Evolutionary conservation across 2,329 filamentous ascomycete genomes (phyloP).

Genomic region (Furcasterigmium furcatum): DNA sequence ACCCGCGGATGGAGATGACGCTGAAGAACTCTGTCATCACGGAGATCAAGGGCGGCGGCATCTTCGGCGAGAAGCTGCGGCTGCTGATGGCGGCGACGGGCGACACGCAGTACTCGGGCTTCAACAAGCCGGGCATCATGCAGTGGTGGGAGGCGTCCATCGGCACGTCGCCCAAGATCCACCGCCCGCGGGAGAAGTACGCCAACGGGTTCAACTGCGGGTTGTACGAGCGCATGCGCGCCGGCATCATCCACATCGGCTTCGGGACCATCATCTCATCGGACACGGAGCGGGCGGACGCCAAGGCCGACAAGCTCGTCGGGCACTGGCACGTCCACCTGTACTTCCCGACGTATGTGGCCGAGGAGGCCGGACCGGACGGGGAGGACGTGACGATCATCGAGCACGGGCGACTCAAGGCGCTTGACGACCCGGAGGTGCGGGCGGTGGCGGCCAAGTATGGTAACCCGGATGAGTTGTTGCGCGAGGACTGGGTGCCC

Average conservation of each 20-base stretch:
- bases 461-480: background rate
- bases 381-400: conserved; percentile 2
- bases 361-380: conserved; percentile 3
- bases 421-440: conserved; percentile 2
- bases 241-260: conserved; percentile 4
- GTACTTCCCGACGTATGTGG: conserved; percentile 4
- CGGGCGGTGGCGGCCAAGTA: conserved; percentile 1
- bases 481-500: conserved; percentile 2
- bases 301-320: background rate
- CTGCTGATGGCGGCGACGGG: background rate
- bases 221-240: conserved; percentile 1
- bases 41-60: conserved; percentile 1
- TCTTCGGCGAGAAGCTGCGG: conserved; percentile 3
- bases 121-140: conserved; percentile 2
- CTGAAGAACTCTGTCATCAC: conserved; percentile 3
- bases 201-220: conserved; percentile 4
- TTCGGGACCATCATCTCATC: conserved; percentile 5
- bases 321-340: conserved; percentile 4
- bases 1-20: conserved; percentile 2
- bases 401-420: conserved; percentile 3
- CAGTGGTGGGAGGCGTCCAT: conserved; percentile 5
- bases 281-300: conserved; percentile 3
- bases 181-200: conserved; percentile 1
- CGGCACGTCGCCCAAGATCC: conserved; percentile 4
- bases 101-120: conserved; percentile 2